phyloP scores from a whole-genome alignment of 345 rosid genomes.

The Reutealis trisperma region DNA sequence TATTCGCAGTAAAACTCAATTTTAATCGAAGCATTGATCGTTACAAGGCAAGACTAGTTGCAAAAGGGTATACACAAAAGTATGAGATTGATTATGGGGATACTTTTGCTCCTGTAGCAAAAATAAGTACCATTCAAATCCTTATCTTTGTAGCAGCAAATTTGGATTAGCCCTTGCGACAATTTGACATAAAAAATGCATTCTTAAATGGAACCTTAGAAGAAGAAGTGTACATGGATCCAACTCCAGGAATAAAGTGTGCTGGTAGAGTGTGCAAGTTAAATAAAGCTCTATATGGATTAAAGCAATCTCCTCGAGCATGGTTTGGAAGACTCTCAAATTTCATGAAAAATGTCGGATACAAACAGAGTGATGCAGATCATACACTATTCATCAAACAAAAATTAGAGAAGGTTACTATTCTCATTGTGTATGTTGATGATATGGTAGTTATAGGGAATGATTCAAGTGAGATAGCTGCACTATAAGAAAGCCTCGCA shows the following conservation, averaged over 20 bases:
- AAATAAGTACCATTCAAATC: not conserved
- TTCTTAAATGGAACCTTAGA: not conserved
- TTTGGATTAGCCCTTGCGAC: not conserved
- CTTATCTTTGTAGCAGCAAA: not conserved
- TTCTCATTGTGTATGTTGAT: slow-evolving; percentile 3
- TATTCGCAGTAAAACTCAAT: not conserved
- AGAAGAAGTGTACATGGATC: slow-evolving; percentile 16
- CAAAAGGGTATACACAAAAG: not conserved
- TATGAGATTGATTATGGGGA: not conserved
- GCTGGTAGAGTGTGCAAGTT: not conserved
- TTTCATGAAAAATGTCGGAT: not conserved
- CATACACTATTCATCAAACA: not conserved
- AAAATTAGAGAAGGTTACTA: not conserved
- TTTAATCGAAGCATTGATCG: not conserved
- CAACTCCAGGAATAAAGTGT: not conserved
- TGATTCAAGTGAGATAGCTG: not conserved
- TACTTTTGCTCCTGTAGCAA: not conserved
- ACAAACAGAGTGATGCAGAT: not conserved
- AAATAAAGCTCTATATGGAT: not conserved
- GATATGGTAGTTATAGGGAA: not conserved
- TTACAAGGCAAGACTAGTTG: not conserved
- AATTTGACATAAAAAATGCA: not conserved
- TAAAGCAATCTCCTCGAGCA: not conserved
- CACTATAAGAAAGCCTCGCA: not conserved
- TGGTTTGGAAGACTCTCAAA: slow-evolving; percentile 1